Evolutionary conservation across 2,329 filamentous ascomycete species (phyloP), one percentile per base, ranked within the genome.

Genomic region (Pestalotiopsis sp.): DNA sequence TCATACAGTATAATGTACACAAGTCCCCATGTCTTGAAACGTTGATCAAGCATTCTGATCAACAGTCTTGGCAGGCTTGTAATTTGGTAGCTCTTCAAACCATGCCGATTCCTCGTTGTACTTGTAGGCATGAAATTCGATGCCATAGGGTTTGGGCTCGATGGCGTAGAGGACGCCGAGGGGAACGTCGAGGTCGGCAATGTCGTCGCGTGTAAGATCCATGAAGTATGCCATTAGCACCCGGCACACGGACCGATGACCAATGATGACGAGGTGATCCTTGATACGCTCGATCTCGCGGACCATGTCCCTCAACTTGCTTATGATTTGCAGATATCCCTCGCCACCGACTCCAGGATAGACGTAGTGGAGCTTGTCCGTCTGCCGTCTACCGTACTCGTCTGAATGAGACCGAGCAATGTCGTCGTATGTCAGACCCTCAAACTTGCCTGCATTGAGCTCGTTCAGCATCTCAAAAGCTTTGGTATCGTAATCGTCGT

Each of bases 391-490:
- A 56, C 86, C 85, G 77, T 94, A 99, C 77, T 99, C 95, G 2
- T 94, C 90, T 0, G 91, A 91, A 77, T 92, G 91, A 70, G 90
- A 88, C n/a, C 87, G 83, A 68, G 90, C 91, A 74, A 99, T 98
- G 74, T 97, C 93, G 2, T 92, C 88, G 79, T 99, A 98, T 0
- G 96, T 98, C 85, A 98, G 90, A 64, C 96, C 95, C 77, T 99
- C 96, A 83, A 98, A 97, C 64, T 90, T 88, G 14, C 96, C 96
- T 0, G 95, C 92, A 75, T 98, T 97, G 63, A 99, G 89, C 81
- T 99, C 96, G 77, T 99, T 97, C 65, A 99, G 88, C 93, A 97
- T 97, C 76, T 95, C 93, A 94, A 95, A 97, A 74, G 97, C 93
- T 83, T 99, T 99, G 74, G 97, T 91, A 73, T 98, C 96, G 78